phyloP scores from a whole-genome alignment of 2,329 filamentous ascomycete genomes.

The Parasarocladium wereldwijsianum region DNA sequence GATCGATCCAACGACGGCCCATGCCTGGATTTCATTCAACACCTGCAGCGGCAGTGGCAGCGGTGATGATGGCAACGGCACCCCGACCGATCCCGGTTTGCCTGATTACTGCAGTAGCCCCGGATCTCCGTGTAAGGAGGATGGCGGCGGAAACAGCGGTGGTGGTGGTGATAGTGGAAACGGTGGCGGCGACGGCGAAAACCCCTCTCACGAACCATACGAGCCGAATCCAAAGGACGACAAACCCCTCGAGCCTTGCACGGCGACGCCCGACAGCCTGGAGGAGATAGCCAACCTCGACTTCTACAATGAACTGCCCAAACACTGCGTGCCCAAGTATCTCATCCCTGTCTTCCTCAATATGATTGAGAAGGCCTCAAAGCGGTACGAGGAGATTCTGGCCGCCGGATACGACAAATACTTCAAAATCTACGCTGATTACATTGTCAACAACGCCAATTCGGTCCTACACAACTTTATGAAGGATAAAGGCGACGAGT shows the following conservation, averaged over 20 bases:
- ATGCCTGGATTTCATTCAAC: slow-evolving; percentile 6
- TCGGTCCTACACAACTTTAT: slow-evolving; percentile 1
- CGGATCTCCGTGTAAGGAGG: no score
- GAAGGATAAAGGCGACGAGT: slow-evolving; percentile 4
- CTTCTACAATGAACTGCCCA: slow-evolving; percentile 3
- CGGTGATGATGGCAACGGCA: slow-evolving; percentile 3
- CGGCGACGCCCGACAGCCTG: slow-evolving; percentile 2
- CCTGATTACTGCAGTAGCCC: slow-evolving; percentile 1
- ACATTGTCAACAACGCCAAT: slow-evolving; percentile 3
- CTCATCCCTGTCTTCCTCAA: slow-evolving; percentile 3
- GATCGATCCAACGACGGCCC: slow-evolving; percentile 3
- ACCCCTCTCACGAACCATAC: no score
- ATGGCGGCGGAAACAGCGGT: no score
- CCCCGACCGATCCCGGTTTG: not conserved
- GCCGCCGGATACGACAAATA: slow-evolving; percentile 5
- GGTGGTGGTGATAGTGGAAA: no score
- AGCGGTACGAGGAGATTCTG: slow-evolving; percentile 5
- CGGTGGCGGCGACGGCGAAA: no score
- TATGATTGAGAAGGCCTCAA: slow-evolving; percentile 2
- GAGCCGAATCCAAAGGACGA: slow-evolving; percentile 4
- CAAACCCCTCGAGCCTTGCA: slow-evolving; percentile 2
- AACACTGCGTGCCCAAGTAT: slow-evolving; percentile 5
- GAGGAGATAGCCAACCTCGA: slow-evolving; percentile 6
- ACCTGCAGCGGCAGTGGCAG: slow-evolving; percentile 3
- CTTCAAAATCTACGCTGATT: slow-evolving; percentile 5